Conservation (phyloP, 164 flowering plant genomes). For the Platanus orientalis region DNA sequence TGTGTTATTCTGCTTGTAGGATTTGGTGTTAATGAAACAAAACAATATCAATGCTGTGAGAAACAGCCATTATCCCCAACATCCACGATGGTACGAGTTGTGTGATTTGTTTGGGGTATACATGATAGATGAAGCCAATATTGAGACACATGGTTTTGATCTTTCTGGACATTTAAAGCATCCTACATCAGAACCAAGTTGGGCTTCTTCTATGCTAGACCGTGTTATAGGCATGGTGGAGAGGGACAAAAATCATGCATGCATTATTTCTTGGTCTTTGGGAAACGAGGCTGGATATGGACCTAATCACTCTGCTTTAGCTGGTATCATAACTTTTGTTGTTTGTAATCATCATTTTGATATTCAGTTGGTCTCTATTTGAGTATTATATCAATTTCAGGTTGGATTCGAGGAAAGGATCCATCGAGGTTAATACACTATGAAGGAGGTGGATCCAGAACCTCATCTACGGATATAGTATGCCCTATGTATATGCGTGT, state of each 20-base stretch:
- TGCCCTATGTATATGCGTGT: conserved; percentile 99
- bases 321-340: conserved; percentile 46
- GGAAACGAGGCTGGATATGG: conserved; percentile 97
- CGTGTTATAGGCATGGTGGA: conserved; percentile 98
- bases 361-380: not conserved
- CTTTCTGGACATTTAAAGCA: conserved; percentile 51
- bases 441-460: conserved; percentile 97
- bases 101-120: conserved; percentile 94
- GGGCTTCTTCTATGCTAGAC: conserved; percentile 89
- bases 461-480: conserved; percentile 86
- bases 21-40: conserved; percentile 91
- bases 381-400: conserved; percentile 27
- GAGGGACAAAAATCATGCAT: conserved; percentile 95
- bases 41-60: conserved; percentile 94
- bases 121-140: conserved; percentile 98
- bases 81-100: conserved; percentile 94
- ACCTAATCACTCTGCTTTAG: conserved; percentile 85
- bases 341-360: not conserved
- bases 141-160: conserved; percentile 95
- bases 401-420: conserved; percentile 88
- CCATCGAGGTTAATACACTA: conserved; percentile 82
- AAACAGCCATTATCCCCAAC: conserved; percentile 98
- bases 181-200: conserved; percentile 73
- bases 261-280: conserved; percentile 87
- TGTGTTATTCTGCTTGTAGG: conserved; percentile 41